Conservation (phyloP, 495 filamentous ascomycete genomes). For the Astrothelium macrocarpum region DNA sequence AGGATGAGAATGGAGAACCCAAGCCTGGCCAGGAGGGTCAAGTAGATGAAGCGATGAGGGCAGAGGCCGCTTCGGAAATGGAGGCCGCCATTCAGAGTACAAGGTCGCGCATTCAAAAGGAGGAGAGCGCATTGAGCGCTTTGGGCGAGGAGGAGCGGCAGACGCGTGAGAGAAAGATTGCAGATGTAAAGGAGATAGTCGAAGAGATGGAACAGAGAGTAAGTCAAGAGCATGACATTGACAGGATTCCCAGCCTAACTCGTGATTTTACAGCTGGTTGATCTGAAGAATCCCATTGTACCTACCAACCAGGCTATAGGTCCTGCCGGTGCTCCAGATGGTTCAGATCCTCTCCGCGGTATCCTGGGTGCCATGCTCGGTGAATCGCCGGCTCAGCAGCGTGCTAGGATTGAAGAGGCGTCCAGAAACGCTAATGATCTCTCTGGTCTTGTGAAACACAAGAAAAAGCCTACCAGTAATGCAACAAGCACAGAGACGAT, state of each 20-base stretch:
- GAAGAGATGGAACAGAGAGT: constrained; percentile 78
- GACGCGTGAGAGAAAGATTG: constrained; percentile 54
- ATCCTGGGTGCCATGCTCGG: constrained; percentile 66
- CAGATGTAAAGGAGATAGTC: constrained; percentile 78
- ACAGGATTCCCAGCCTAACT: not conserved
- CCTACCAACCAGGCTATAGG: constrained; percentile 50
- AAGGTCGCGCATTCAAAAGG: constrained; percentile 60
- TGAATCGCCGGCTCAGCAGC: constrained; percentile 50
- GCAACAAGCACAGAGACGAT: not conserved
- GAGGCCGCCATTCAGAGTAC: constrained; percentile 75
- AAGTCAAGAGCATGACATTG: constrained; percentile 19
- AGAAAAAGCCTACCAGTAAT: constrained; percentile 41
- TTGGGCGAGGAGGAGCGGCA: constrained; percentile 39
- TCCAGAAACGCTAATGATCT: constrained; percentile 76
- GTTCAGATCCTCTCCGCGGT: constrained; percentile 48
- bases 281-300: constrained; percentile 62
- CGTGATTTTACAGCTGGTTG: constrained; percentile 46
- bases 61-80: constrained; percentile 67
- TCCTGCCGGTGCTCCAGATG: constrained; percentile 31
- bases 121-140: constrained; percentile 53
- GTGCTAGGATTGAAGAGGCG: constrained; percentile 63
- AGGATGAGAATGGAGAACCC: constrained; percentile 32
- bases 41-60: constrained; percentile 59
- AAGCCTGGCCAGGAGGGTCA: constrained; percentile 29
- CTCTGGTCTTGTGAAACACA: constrained; percentile 68